These are phyloP conservation scores for Sporothrix humicola DNA, from an alignment of 2,329 filamentous ascomycete genomes.

Conservation along the genomic window DNA sequence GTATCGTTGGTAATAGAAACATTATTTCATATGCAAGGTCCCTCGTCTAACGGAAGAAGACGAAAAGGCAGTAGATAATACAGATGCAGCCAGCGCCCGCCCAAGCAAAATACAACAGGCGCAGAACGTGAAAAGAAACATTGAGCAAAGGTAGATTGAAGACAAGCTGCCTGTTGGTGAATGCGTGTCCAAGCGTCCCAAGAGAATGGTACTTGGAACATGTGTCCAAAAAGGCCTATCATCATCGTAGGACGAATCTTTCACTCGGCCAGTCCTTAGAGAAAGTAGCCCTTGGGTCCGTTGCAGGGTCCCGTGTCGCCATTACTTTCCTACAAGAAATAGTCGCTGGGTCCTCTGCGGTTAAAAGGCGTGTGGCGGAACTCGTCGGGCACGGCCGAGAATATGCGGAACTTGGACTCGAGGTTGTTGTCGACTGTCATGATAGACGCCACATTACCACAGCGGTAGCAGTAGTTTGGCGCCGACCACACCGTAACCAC, in stretches of 20 bases:
- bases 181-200: not conserved
- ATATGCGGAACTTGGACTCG: constrained; percentile 90
- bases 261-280: too few species aligned
- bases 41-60: not conserved
- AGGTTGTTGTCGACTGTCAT: constrained; percentile 88
- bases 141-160: not conserved
- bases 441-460: constrained; percentile 95
- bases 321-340: constrained; percentile 61
- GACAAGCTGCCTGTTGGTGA: not conserved
- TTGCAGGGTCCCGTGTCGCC: too few species aligned
- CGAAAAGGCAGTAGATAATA: constrained; percentile 21
- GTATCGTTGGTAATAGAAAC: not conserved
- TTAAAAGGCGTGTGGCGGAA: constrained; percentile 78
- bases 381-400: constrained; percentile 86
- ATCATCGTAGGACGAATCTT: too few species aligned
- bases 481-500: constrained; percentile 98
- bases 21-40: constrained; percentile 33
- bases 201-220: not conserved
- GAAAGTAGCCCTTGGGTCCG: too few species aligned
- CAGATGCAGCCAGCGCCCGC: constrained; percentile 30
- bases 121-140: not conserved
- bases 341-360: constrained; percentile 69
- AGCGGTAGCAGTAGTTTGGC: constrained; percentile 93
- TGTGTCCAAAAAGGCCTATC: not conserved
- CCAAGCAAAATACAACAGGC: constrained; percentile 8